Evolutionary conservation across 352 stramenopile species (phyloP).

Genomic region (Pythium diclinum): DNA sequence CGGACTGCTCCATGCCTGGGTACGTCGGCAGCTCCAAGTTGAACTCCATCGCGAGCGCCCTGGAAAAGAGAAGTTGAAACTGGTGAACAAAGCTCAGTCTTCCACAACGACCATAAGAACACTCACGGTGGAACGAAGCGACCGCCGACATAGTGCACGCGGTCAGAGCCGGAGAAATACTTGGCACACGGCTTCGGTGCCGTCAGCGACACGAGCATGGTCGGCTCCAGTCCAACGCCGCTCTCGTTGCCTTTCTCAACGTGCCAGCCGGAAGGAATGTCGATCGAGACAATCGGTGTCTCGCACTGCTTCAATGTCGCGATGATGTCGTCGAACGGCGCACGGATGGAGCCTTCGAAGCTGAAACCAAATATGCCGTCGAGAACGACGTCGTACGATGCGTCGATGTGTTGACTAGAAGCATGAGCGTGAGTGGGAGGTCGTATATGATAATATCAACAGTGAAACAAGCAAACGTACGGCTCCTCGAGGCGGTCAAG

Average conservation of each 20-base stretch:
- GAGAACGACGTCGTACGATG: constrained; percentile 90
- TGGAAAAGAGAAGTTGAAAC: constrained; percentile 14
- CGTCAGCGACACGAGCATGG: constrained; percentile 97
- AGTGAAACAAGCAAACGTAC: constrained; percentile 26
- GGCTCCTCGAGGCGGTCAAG: constrained; percentile 43
- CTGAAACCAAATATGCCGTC: constrained; percentile 99
- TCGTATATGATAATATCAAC: background rate
- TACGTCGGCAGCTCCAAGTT: constrained; percentile 63
- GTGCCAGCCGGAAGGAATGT: constrained; percentile 98
- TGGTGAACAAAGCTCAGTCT: background rate
- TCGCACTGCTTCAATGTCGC: constrained; percentile 47
- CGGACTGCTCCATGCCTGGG: constrained; percentile 54
- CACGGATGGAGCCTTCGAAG: constrained; percentile 85
- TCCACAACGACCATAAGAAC: background rate
- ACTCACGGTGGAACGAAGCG: constrained; percentile 92
- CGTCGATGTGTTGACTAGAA: constrained; percentile 39
- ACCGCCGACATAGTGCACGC: constrained; percentile 95
- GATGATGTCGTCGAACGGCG: constrained; percentile 91
- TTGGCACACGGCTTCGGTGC: constrained; percentile 94
- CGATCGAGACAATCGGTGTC: constrained; percentile 93
- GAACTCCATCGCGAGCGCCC: constrained; percentile 56
- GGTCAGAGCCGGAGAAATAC: constrained; percentile 75
- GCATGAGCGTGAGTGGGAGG: background rate
- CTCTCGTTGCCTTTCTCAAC: constrained; percentile 89
- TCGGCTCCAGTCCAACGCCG: constrained; percentile 78